Percentiles rank a stretch among this genome's conserved stretches.
phyloP scores from a whole-genome alignment of 352 stramenopile species.

The Globisporangium nodosum region DNA sequence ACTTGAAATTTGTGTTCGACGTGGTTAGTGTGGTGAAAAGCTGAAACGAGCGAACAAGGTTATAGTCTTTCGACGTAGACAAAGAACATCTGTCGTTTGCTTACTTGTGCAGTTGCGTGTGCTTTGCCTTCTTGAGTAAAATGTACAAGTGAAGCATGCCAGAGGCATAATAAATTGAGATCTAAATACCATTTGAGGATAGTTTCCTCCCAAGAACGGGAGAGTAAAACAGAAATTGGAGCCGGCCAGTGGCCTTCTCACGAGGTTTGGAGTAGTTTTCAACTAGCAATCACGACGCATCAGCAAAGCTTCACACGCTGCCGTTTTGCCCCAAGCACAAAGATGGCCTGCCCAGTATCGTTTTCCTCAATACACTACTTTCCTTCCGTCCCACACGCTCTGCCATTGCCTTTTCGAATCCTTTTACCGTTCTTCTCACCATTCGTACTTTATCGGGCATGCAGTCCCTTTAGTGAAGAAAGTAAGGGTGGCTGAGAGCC shows the following conservation, averaged over 20 bases:
- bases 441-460: not conserved
- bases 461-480: too few species aligned
- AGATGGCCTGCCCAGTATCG: conserved; percentile 28
- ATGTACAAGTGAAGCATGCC: too few species aligned
- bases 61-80: too few species aligned
- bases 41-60: too few species aligned
- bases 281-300: conserved; percentile 94
- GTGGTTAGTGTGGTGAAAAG: too few species aligned
- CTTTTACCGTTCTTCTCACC: not conserved
- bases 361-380: not conserved
- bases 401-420: not conserved
- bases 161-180: too few species aligned
- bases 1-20: too few species aligned
- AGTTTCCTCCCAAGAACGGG: conserved; percentile 49
- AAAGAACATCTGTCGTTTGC: too few species aligned
- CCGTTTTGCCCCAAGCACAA: conserved; percentile 93
- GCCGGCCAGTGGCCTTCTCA: conserved; percentile 86
- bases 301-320: conserved; percentile 91
- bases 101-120: too few species aligned
- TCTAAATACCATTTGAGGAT: too few species aligned
- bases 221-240: conserved; percentile 90
- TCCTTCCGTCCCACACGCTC: not conserved
- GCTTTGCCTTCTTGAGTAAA: too few species aligned
- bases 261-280: conserved; percentile 92
- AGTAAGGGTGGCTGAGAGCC: not conserved